Base-by-base conservation (phyloP, 768 basidiomycete genomes). In the Serendipita sp. region DNA sequence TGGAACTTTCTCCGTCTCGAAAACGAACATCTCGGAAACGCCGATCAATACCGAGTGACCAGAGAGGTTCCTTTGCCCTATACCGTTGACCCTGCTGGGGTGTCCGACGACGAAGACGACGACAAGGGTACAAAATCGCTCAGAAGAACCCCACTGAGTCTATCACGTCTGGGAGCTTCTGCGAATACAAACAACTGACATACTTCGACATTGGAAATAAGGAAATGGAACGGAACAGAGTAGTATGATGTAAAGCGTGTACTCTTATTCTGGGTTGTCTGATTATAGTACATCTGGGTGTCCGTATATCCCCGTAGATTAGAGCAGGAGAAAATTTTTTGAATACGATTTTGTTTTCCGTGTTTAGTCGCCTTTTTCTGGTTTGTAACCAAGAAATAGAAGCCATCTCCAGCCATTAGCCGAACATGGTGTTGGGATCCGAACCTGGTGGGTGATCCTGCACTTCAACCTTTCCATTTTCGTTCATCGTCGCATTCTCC, bases 1-100 rank as follows among this genome's bases (percentile, higher is more conserved):
- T 98, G 95, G 95, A 96, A 95, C 72, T 87, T 94, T 69, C 86
- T 81, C 72, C 88, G 89, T 66, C 73, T 90, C 43, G 89, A 94
- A 72, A 92, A 88, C 73, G 93, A 96, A 73, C 93, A 96, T 66
- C 74, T 94, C 28, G 88, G 89, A 76, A 96, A 96, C 71, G 82
- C 88, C 72, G 90, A 90, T 78, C 90, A 92, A 68, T 95, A 90
- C 71, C 89, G 92, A 24, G 82, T 88, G 44, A 90, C 87, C 1
- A 78, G 85, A 26, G 91, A 96, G 68, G 82, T 91, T 14, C 87
- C 90, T 0, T 73, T 96, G 34, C 91, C 90, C 1, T 95, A 94
- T 71, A 70, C 74, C 1, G 74, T 84, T 61, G 80, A 84, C 50
- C 72, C 74, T 2, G 63, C 66, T 31, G 68, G 66, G 3, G 69